Base-by-base conservation (phyloP, 2,329 filamentous ascomycete species). In the Fusarium kyushuense region DNA sequence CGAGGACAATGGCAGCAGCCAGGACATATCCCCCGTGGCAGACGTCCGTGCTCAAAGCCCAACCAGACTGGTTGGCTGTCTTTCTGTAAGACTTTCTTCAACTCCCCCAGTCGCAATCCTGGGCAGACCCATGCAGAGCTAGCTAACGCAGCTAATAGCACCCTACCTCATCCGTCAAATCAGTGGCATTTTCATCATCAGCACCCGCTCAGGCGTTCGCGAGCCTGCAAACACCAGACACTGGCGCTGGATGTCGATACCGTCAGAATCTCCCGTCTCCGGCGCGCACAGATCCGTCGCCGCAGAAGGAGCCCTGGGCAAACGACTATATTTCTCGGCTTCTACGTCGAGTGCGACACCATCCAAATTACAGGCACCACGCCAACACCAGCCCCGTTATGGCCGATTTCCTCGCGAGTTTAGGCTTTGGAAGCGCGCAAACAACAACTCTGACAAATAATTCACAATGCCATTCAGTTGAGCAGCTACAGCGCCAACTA, bases 401-500 rank as follows among this genome's bases (percentile, higher is more conserved):
- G 79, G 70, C 75, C 23, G 79, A 80, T 71, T 80, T 81, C 54
- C 76, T 81, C 9, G 75, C 77, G 49, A 78, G 77, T 69, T 77
- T 80, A 69, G 74, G 75, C 46, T 70, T 81, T 42, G 72, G 69
- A 45, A 71, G 66, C 41, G 59, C 65, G 47, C 70, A 74, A 32
- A 58, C 67, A 13, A 36, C 67, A 10, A 63, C 69, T n/a, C 58
- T 64, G 21, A 65, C 72, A 23, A 67, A 63, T 29, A 63, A 72
- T 29, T 58, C 63, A 40, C 63, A 72, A 33, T 81, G 78, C 70
- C 64, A 67, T 35, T 79, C 78, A 17, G 58, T 78, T 43, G 80
- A 83, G 19, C 84, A 88, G 29, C 75, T 89, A 9, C 80, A 83
- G 65, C 67, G 70, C 23, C 80, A 81, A n/a, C 75, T 89, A 25